Evolutionary conservation across 495 filamentous ascomycete species (phyloP).

Genomic region (Peziza echinospora): DNA sequence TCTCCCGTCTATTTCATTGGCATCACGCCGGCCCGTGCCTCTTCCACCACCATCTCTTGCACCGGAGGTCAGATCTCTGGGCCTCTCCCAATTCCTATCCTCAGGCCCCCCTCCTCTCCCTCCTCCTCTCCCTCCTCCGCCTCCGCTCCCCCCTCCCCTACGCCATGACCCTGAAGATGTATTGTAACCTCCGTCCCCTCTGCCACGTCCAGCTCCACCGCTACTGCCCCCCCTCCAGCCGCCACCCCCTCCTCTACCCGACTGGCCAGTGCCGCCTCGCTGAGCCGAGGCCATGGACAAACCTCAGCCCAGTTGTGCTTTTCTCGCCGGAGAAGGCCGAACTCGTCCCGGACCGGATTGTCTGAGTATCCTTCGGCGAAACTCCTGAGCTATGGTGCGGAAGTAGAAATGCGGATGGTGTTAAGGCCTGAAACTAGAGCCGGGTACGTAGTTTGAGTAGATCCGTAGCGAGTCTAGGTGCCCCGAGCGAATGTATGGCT

Average conservation of each 20-base stretch:
- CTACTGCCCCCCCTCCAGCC: not conserved
- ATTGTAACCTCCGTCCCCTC: not conserved
- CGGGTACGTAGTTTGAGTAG: too few relatives aligned
- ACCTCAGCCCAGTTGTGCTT: too few relatives aligned
- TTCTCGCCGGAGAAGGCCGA: too few relatives aligned
- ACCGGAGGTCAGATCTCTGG: not conserved
- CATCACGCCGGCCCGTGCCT: not conserved
- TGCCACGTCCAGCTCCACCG: not conserved
- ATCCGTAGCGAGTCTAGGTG: too few relatives aligned
- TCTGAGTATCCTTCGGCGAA: too few relatives aligned
- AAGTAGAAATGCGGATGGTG: too few relatives aligned
- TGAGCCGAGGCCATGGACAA: too few relatives aligned
- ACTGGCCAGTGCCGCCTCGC: too few relatives aligned
- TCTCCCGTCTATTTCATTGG: not conserved
- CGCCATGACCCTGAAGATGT: not conserved
- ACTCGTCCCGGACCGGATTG: too few relatives aligned
- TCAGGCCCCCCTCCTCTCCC: not conserved
- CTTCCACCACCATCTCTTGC: not conserved
- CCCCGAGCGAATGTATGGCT: too few relatives aligned
- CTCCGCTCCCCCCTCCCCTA: not conserved
- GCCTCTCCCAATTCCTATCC: not conserved
- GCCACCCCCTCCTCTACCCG: not conserved
- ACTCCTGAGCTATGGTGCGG: too few relatives aligned
- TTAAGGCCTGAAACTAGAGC: too few relatives aligned
- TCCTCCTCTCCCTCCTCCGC: not conserved